A percentile compares a stretch with the other conserved stretches of the same genome.
These are phyloP conservation scores for Elsinoe necatrix DNA, from an alignment of 2,329 filamentous ascomycete genomes.

Conservation along the genomic window DNA sequence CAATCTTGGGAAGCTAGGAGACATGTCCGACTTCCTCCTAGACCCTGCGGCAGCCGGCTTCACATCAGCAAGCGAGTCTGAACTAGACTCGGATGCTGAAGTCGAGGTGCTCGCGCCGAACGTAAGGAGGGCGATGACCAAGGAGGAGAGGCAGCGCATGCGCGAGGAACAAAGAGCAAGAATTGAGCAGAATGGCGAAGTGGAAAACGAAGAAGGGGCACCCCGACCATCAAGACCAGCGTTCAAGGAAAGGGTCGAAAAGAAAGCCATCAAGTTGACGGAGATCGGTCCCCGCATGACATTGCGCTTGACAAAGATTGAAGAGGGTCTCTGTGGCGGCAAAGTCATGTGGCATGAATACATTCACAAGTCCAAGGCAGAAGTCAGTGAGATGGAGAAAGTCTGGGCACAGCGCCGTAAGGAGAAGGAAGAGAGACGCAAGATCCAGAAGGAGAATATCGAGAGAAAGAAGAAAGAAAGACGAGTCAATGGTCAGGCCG, in stretches of 20 bases:
- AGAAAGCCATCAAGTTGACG: conserved; percentile 80
- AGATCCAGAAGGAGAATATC: conserved; percentile 81
- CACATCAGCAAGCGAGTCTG: conserved; percentile 85
- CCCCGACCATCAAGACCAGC: conserved; percentile 29
- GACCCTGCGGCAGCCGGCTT: conserved; percentile 74
- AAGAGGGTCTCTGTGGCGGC: conserved; percentile 82
- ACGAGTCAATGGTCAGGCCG: conserved; percentile 39
- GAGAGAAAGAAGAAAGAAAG: conserved; percentile 70
- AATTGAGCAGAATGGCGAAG: conserved; percentile 17
- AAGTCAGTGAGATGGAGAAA: conserved; percentile 70
- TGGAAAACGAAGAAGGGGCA: conserved; percentile 21
- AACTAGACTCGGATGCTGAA: conserved; percentile 89
- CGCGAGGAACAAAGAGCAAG: conserved; percentile 18
- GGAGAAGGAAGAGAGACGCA: conserved; percentile 74
- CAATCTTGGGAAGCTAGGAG: conserved; percentile 81
- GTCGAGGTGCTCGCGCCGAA: conserved; percentile 66
- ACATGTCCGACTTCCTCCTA: conserved; percentile 91
- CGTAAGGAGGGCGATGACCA: conserved; percentile 54
- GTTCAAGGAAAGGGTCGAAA: conserved; percentile 54
- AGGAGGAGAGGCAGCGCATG: conserved; percentile 42
- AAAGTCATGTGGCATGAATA: conserved; percentile 98
- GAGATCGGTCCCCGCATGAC: conserved; percentile 88
- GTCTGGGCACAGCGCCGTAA: conserved; percentile 69
- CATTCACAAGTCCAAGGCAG: conserved; percentile 71
- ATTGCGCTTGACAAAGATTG: conserved; percentile 85